Conservation (phyloP, 2,329 filamentous ascomycete species). For the Chrysosporium queenslandicum region DNA sequence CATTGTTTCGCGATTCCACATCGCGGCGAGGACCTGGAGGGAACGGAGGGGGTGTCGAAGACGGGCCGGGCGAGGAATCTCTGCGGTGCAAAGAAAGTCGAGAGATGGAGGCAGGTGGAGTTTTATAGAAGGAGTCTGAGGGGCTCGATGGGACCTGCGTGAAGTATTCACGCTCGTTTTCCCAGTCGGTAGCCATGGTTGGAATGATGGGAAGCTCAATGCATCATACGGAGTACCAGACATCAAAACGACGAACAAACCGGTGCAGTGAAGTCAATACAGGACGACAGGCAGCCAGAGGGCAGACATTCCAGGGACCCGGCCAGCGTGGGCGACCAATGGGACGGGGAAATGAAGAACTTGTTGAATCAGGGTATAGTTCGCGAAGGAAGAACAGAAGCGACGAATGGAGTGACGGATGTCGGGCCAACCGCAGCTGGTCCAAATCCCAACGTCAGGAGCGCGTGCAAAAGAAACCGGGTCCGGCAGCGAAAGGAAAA, state of each 20-base stretch:
- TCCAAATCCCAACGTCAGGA: not conserved
- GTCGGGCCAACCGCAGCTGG: not conserved
- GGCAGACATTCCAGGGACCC: not conserved
- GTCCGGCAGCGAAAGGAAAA: not conserved
- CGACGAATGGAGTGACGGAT: too few species aligned
- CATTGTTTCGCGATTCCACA: constrained; percentile 30
- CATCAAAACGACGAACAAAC: not conserved
- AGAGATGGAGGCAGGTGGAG: constrained; percentile 47
- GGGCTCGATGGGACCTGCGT: constrained; percentile 58
- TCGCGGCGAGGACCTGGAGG: constrained; percentile 36
- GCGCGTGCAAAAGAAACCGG: not conserved
- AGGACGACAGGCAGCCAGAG: not conserved
- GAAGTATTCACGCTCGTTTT: constrained; percentile 46
- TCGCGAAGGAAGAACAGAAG: not conserved
- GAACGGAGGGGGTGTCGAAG: constrained; percentile 51
- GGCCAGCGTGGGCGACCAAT: not conserved
- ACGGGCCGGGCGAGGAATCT: constrained; percentile 55
- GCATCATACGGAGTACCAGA: too few species aligned
- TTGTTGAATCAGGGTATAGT: not conserved
- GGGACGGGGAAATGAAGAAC: not conserved
- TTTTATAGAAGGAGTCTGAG: constrained; percentile 60
- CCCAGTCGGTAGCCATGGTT: constrained; percentile 28
- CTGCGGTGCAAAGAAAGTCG: constrained; percentile 54
- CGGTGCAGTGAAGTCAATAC: not conserved
- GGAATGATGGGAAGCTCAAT: not conserved